phyloP scores from a whole-genome alignment of 2,329 filamentous ascomycete species.

The Aureobasidium sp. region DNA sequence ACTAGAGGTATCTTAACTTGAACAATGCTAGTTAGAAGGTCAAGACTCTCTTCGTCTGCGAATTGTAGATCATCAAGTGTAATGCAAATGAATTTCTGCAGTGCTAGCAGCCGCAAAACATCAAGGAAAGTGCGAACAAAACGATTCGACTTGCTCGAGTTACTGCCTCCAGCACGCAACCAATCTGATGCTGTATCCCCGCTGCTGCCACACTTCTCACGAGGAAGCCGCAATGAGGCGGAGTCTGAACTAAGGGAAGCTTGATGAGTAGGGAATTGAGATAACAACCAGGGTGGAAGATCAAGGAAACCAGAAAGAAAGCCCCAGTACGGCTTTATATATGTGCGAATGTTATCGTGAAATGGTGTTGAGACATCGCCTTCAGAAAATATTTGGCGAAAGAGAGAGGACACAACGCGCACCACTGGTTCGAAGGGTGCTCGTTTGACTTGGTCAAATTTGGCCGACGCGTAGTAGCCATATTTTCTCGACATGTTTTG shows the following conservation, averaged over 20 bases:
- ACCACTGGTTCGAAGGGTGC: constrained; percentile 57
- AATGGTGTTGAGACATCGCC: constrained; percentile 56
- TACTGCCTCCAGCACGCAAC: constrained; percentile 39
- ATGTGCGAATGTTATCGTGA: constrained; percentile 50
- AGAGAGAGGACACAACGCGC: constrained; percentile 53
- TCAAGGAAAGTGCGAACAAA: constrained; percentile 86
- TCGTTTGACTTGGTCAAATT: constrained; percentile 53
- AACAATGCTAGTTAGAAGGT: constrained; percentile 76
- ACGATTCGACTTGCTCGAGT: constrained; percentile 52
- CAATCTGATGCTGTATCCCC: constrained; percentile 36
- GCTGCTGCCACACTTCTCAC: constrained; percentile 20
- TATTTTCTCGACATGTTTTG: constrained; percentile 50
- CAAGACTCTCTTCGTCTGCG: constrained; percentile 79
- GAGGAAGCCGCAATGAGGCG: neutral
- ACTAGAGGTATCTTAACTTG: constrained; percentile 72
- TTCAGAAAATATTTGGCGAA: constrained; percentile 60
- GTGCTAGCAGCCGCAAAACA: constrained; percentile 71
- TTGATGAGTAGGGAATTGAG: constrained; percentile 19
- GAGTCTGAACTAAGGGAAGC: neutral
- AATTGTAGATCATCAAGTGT: constrained; percentile 86
- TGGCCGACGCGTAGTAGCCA: constrained; percentile 55
- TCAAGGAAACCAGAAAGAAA: constrained; percentile 52
- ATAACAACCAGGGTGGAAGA: constrained; percentile 58
- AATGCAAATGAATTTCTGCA: constrained; percentile 81
- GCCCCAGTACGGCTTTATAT: constrained; percentile 52